phyloP scores from a whole-genome alignment of 495 filamentous ascomycete species.

The Peziza echinospora region DNA sequence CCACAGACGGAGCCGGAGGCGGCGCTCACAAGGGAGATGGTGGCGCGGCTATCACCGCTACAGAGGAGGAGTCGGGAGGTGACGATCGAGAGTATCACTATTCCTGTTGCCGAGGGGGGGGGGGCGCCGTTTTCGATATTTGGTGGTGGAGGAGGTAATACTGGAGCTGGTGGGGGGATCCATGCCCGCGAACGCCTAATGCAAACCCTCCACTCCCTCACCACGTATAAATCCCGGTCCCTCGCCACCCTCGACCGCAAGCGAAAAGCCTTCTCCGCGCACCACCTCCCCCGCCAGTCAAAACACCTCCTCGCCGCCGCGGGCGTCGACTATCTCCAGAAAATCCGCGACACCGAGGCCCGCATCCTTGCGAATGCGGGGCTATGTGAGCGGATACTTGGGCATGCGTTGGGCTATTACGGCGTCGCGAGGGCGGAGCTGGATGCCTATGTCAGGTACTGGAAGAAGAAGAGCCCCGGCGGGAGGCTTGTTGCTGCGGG shows the following conservation, averaged over 20 bases:
- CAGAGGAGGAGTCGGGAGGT: neutral
- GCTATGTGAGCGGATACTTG: constrained; percentile 16
- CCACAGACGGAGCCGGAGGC: neutral
- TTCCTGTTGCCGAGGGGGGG: no score
- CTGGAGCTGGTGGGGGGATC: no score
- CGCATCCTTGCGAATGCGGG: constrained; percentile 15
- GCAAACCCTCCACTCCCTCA: neutral
- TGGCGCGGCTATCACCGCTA: neutral
- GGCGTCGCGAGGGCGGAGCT: constrained; percentile 16
- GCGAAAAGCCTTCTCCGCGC: neutral
- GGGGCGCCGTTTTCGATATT: no score
- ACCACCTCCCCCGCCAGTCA: neutral
- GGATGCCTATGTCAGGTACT: constrained; percentile 11
- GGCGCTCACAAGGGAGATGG: neutral
- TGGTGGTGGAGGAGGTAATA: no score
- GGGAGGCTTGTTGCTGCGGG: no score
- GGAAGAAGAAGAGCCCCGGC: constrained; percentile 7
- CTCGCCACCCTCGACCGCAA: neutral
- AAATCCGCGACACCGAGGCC: constrained; percentile 11
- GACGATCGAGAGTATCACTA: neutral
- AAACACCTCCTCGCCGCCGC: neutral
- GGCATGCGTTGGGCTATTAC: constrained; percentile 17
- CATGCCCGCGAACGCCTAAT: no score
- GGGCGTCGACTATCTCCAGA: constrained; percentile 8
- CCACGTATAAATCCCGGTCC: neutral